phyloP scores from a whole-genome alignment of 2,329 filamentous ascomycete genomes.

The Ciborinia camelliae region DNA sequence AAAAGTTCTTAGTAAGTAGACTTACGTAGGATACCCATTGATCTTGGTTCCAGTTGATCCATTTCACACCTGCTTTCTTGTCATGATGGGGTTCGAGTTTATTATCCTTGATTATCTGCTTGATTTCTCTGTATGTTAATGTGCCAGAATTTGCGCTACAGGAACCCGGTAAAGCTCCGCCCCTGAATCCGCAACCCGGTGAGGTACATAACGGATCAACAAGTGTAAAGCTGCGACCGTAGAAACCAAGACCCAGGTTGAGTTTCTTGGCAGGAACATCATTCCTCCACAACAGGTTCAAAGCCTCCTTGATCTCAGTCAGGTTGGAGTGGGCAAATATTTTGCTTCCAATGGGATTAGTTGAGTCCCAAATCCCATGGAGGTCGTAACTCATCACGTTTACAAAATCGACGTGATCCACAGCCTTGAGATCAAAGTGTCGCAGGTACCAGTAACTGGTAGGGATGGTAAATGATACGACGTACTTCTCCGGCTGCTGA shows the following conservation, averaged over 20 bases:
- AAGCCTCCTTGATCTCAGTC: slow-evolving; percentile 43
- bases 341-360: slow-evolving; percentile 35
- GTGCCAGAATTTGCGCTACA: slow-evolving; percentile 22
- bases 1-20: too few relatives aligned
- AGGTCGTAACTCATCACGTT: slow-evolving; percentile 38
- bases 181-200: slow-evolving; percentile 26
- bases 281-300: slow-evolving; percentile 47
- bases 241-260: slow-evolving; percentile 46
- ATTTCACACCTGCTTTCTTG: slow-evolving; percentile 27
- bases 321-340: slow-evolving; percentile 45
- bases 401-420: slow-evolving; percentile 34
- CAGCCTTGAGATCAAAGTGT: slow-evolving; percentile 32
- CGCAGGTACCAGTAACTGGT: slow-evolving; percentile 37
- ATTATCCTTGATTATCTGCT: slow-evolving; percentile 29
- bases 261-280: slow-evolving; percentile 43
- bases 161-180: slow-evolving; percentile 25
- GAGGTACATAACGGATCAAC: slow-evolving; percentile 27
- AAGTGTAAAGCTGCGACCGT: slow-evolving; percentile 39
- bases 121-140: slow-evolving; percentile 39
- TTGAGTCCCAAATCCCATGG: slow-evolving; percentile 34
- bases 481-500: too few relatives aligned
- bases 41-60: slow-evolving; percentile 5
- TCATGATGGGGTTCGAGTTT: slow-evolving; percentile 27
- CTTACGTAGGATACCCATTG: slow-evolving; percentile 21
- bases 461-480: slow-evolving; percentile 41